Conservation (phyloP, 2,329 filamentous ascomycete species). For the Claviceps sp. region DNA sequence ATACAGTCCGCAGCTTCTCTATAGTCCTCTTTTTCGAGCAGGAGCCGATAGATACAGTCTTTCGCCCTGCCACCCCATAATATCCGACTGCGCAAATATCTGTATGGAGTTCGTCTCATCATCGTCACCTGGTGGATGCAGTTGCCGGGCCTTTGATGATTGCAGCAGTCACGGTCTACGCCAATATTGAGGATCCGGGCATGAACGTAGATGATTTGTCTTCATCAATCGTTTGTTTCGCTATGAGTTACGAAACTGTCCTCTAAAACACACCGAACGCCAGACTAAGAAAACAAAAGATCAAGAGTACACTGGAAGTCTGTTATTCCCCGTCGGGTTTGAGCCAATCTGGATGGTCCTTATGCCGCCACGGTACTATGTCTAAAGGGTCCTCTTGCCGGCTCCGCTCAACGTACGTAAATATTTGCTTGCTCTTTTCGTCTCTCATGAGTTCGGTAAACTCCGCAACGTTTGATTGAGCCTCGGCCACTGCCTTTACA, state of each 20-base stretch:
- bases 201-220: neutral
- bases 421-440: constrained; percentile 33
- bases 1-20: neutral
- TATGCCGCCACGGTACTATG: constrained; percentile 45
- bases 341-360: constrained; percentile 47
- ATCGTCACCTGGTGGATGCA: neutral
- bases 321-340: constrained; percentile 17
- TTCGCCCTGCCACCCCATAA: neutral
- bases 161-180: neutral
- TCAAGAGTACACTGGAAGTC: neutral
- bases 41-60: neutral
- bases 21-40: neutral
- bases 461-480: constrained; percentile 36
- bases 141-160: neutral
- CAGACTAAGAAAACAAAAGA: neutral
- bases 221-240: neutral
- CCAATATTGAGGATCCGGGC: neutral
- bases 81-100: neutral
- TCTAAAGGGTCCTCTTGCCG: constrained; percentile 39
- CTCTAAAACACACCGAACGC: neutral
- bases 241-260: neutral
- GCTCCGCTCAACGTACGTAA: constrained; percentile 40
- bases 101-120: neutral
- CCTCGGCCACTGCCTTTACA: constrained; percentile 31
- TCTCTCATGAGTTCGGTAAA: constrained; percentile 34